Base-by-base conservation (phyloP, 2,329 filamentous ascomycete genomes). In the Verticillium zaregamsianum region DNA sequence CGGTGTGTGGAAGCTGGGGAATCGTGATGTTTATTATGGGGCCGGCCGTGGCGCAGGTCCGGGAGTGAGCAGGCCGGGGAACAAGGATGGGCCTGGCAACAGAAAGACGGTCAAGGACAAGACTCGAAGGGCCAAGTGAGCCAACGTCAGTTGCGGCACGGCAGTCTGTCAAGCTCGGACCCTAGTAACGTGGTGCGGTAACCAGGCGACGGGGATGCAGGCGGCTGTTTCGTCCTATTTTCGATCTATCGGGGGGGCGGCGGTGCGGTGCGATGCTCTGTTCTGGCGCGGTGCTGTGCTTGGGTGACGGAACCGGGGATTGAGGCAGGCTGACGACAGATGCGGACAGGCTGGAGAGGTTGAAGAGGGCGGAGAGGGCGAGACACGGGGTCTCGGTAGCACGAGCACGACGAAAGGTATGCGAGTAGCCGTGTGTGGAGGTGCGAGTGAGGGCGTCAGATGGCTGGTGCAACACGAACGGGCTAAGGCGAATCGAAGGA, bases 91-190 rank as follows among this genome's bases (percentile, higher is more conserved):
- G 64, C 55, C 63, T 60, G 55, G 64, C 14, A 55, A 58, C 59
- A 39, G 63, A 66, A 63, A 63, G 64, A 65, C 64, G 64, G 64
- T 65, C 63, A 65, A 65, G 61, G 40, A 54, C 55, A 58, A 60
- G 63, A 62, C 54, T 55, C 31, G 54, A 55, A 11, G 28, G n/a
- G n/a, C 9, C 14, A 25, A 54, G 25, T 25, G 28, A 52, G 45
- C 45, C 45, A 52, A 52, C 20, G 45, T 52, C 20, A 23, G 45
- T 52, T 52, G 20, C 20, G 45, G 20, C 14, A 31, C 54, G 31
- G 7, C 54, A 55, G 25, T 33, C 54, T 32, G 28, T 55, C 54
- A 55, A 55, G 25, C 14, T 52, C 59, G 52, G 62, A 45, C 56
- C n/a, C 52, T 56, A 37, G 49, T 17, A 32, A 25, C 23, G 31